Evolutionary conservation across 179 eudicot species (phyloP), one percentile per base, ranked within the genome.

Genomic region (Beta lomatogona): DNA sequence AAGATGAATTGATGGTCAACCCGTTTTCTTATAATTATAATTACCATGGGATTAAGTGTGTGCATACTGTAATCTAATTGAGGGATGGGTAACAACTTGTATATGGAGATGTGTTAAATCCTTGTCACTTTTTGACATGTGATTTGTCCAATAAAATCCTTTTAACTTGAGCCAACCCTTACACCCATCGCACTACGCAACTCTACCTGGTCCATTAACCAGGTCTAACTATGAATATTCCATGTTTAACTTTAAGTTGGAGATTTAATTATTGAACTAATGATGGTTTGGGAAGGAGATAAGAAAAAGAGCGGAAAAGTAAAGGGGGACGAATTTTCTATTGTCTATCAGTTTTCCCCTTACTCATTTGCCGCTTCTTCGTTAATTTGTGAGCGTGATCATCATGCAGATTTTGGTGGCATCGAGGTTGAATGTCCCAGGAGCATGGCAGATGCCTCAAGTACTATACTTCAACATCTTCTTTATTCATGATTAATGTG

Each of bases 371-470:
- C 64, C 8, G 25, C 16, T 53, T 68, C 64, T 66, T 45, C 73
- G 16, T 50, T 41, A 46, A 46, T 44, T 28, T 55, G 12, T 13
- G 19, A 70, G n/a, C 2, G 10, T 45, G 4, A 69, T 11, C 59
- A 78, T 52, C 71, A 54, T 86, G 84, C 93, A 93, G 97, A 90
- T 93, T 53, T 93, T 95, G 84, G 97, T 95, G 84, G 98, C 98
- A 82, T 95, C 97, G n/a, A 95, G 94, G 88, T 80, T 95, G 84
- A 95, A 95, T 80, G 98, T 93, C 76, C 98, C 97, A 19, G 98
- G 98, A 86, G 98, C 98, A 81, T 95, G 98, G 98, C 98, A 95
- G 83, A 95, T 95, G 98, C 98, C 97, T 83, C 97, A 92, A 93
- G 98, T 94, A 79, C 83, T n/a, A 45, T 77, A 14, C 46, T 68